Evolutionary conservation across 2,329 filamentous ascomycete genomes (phyloP), one percentile per base, ranked within the genome.

Genomic region (Aspergillus udagawae): DNA sequence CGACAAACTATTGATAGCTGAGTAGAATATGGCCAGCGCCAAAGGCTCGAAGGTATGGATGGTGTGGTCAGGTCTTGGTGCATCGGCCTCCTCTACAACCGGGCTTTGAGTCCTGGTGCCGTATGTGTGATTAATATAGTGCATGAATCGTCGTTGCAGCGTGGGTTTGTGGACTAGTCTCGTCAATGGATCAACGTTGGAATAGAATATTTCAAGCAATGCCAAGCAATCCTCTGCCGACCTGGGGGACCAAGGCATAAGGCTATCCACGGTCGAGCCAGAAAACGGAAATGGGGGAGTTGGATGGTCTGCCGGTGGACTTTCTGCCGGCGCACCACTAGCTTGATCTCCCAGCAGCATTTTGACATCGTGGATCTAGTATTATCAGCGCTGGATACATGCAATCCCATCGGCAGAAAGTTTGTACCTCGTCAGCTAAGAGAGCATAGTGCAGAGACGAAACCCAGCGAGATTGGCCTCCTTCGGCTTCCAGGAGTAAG

Each of bases 381-480:
- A 38, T 25, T 29, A 50, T 54, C 9, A 54, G 44, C 52, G 29
- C 9, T 27, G n/a, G 38, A 20, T n/a, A 20, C 17, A 42, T 42
- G 6, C 20, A n/a, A 20, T 20, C 10, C 9, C n/a, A 20, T 12
- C 3, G 20, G 27, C n/a, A 29, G 28, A 29, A 23, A n/a, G 12
- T 23, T 53, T 45, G 14, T 51, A 59, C 57, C 54, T 59, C 57
- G 8, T 57, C 57, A 23, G 57, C 57, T 17, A 59, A 27, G 14
- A 59, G 54, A 21, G 57, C 57, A 45, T 57, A 60, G 41, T 60
- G 57, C 10, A 57, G 47, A 47, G 54, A 60, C 17, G 57, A 60
- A 45, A 60, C 57, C 54, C 54, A 60, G 38, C 51, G 57, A 7
- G 57, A 57, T 42, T 54, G 54, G 14, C 57, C 54, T 12, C 51